A percentile compares a stretch with the other conserved stretches of the same genome.
These are phyloP conservation scores for Melaleuca quinquenervia DNA, from an alignment of 345 rosid genomes.

Conservation along the genomic window DNA sequence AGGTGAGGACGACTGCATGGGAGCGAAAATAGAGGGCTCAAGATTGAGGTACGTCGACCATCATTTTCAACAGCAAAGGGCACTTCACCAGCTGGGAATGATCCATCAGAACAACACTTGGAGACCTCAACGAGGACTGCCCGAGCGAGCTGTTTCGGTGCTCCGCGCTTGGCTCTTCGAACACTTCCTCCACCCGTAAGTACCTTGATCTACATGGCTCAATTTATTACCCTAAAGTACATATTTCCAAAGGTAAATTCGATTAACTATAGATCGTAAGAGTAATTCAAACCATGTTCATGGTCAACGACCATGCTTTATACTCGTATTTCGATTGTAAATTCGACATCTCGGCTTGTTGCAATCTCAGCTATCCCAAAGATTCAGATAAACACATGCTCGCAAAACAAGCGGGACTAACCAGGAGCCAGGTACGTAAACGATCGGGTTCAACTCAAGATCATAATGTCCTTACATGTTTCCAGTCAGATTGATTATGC, in stretches of 20 bases:
- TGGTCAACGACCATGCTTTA: not conserved
- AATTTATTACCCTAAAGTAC: not conserved
- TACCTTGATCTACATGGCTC: not conserved
- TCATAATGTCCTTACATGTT: not conserved
- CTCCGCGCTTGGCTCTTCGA: constrained; percentile 88
- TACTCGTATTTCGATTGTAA: not conserved
- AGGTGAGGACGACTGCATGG: constrained; percentile 47
- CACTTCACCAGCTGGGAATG: constrained; percentile 48
- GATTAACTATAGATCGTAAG: not conserved
- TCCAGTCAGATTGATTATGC: not conserved
- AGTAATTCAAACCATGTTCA: not conserved
- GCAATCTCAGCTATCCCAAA: constrained; percentile 49
- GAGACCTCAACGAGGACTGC: constrained; percentile 83
- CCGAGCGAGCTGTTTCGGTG: constrained; percentile 59
- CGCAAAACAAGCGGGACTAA: constrained; percentile 77
- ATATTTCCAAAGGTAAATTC: not conserved
- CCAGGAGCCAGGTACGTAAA: constrained; percentile 56
- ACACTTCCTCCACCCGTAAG: constrained; percentile 88
- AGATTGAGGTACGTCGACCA: constrained; percentile 39
- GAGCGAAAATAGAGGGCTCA: constrained; percentile 30
- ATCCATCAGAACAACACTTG: constrained; percentile 43
- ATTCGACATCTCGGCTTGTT: not conserved
- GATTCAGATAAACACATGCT: constrained; percentile 74
- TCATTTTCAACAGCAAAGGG: constrained; percentile 41
- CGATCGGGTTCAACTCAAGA: not conserved